These are phyloP conservation scores for Entoloma clypeatum DNA, from an alignment of 1,284 basidiomycete species.

Conservation along the genomic window DNA sequence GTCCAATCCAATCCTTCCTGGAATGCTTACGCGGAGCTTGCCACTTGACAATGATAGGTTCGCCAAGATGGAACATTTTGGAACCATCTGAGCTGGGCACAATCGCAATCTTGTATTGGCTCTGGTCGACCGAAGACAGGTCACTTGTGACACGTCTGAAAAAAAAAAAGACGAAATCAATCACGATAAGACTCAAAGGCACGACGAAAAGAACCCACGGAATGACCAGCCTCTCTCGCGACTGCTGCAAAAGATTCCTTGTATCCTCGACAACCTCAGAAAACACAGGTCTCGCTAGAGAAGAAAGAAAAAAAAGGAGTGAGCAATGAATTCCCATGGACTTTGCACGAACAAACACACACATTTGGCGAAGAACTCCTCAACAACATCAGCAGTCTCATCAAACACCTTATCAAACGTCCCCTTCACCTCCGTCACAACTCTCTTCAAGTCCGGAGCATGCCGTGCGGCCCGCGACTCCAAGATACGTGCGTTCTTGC, in stretches of 20 bases:
- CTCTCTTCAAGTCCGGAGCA: slow-evolving; percentile 72
- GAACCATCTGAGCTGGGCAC: slow-evolving; percentile 48
- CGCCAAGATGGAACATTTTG: slow-evolving; percentile 84
- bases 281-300: slow-evolving; percentile 51
- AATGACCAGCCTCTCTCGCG: slow-evolving; percentile 84
- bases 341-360: slow-evolving; percentile 16
- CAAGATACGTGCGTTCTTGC: slow-evolving; percentile 71
- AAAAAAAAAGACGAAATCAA: slow-evolving; percentile 8
- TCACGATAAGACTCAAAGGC: slow-evolving; percentile 2
- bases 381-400: slow-evolving; percentile 83
- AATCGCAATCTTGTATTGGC: slow-evolving; percentile 73
- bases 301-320: background rate
- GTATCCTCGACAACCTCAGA: slow-evolving; percentile 90
- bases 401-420: slow-evolving; percentile 94
- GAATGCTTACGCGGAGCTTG: slow-evolving; percentile 85
- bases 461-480: slow-evolving; percentile 66
- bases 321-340: background rate
- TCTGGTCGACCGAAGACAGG: slow-evolving; percentile 72
- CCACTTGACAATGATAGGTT: slow-evolving; percentile 87
- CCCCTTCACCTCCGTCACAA: slow-evolving; percentile 87
- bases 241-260: slow-evolving; percentile 87
- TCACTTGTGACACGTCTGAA: slow-evolving; percentile 78
- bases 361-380: slow-evolving; percentile 92
- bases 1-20: slow-evolving; percentile 95
- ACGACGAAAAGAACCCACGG: slow-evolving; percentile 50